Conservation (phyloP, 2,329 filamentous ascomycete genomes). For the Cladosporium oxysporum region DNA sequence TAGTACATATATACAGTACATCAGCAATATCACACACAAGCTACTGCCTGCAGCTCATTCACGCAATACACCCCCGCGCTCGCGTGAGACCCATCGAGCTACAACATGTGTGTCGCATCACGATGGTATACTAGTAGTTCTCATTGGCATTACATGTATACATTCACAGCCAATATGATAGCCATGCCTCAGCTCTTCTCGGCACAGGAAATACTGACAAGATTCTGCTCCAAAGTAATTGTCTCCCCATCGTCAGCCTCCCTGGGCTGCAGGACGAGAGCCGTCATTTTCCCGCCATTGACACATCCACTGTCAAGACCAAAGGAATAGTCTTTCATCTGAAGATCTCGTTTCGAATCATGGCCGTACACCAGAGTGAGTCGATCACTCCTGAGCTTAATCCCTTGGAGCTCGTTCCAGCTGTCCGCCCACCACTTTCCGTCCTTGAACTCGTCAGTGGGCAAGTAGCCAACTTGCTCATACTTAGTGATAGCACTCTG, state of each 20-base stretch:
- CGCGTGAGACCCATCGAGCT: background rate
- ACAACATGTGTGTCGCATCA: background rate
- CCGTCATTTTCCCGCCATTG: slow-evolving; percentile 8
- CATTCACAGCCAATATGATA: background rate
- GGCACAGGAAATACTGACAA: slow-evolving; percentile 7
- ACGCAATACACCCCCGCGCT: background rate
- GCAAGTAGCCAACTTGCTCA: background rate
- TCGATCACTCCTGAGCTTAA: background rate
- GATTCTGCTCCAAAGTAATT: background rate
- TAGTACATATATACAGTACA: background rate
- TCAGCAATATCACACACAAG: background rate
- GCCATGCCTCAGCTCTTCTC: background rate
- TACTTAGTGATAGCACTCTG: background rate
- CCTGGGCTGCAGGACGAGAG: slow-evolving; percentile 6
- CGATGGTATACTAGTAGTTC: background rate
- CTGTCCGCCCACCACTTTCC: slow-evolving; percentile 14
- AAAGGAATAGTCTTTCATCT: slow-evolving; percentile 10
- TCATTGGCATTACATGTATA: background rate
- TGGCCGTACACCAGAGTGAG: slow-evolving; percentile 14
- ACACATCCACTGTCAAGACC: slow-evolving; percentile 18
- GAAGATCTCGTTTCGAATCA: slow-evolving; percentile 7
- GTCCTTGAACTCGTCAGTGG: slow-evolving; percentile 12
- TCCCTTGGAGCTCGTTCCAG: slow-evolving; percentile 3
- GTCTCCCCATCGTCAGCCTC: background rate
- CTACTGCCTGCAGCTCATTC: background rate